Base-by-base conservation (phyloP, 805 yeast species). In the Kuraishia cidri region DNA sequence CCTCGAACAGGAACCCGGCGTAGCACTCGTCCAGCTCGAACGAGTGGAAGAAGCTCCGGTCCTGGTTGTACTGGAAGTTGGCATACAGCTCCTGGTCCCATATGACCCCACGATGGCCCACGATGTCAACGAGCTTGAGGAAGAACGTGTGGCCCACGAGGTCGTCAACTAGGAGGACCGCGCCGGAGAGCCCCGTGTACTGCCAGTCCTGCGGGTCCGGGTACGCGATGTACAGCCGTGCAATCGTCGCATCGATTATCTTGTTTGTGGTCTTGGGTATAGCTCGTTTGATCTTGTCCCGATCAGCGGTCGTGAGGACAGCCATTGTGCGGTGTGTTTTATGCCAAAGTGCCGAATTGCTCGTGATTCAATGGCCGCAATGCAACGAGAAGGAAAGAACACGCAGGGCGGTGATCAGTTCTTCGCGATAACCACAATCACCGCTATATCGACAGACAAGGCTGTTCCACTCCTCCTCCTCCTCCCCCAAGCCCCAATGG, bases 51-150 rank as follows among this genome's bases (percentile, higher is more conserved):
- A 85, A 92, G 25, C 94, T 77, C 21, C 98, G 72, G 55, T 92
- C 98, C 56, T 92, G 97, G 49, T 83, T 74, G 57, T 92, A 92
- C 45, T 79, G 79, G 54, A 92, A 87, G 46, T 84, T 80, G 9
- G 85, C 78, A 47, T 84, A 90, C 31, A 92, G 58, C 56, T 92
- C 98, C 56, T 92, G 98, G 55, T 92, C 98, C 98, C 98, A 92
- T 0, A 92, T 43, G 0, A 92, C 95, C 23, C 97, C 97, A 26
- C 81, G 64, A 39, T 75, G 71, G 5, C 94, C 95, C 24, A 64
- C 49, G 21, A 90, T 75, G 48, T 92, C 98, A 5, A 92, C 94
- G 33, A 92, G 52, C 53, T 92, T 92, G 29, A 92, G 65, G 54
- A 87, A 92, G 48, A 84, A 87, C 1, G 96, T 86, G 54, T 90